Percentiles rank a stretch among this genome's conserved stretches.
These are phyloP conservation scores for Dactylonectria estremocensis DNA, from an alignment of 2,329 filamentous ascomycete genomes.

Conservation along the genomic window DNA sequence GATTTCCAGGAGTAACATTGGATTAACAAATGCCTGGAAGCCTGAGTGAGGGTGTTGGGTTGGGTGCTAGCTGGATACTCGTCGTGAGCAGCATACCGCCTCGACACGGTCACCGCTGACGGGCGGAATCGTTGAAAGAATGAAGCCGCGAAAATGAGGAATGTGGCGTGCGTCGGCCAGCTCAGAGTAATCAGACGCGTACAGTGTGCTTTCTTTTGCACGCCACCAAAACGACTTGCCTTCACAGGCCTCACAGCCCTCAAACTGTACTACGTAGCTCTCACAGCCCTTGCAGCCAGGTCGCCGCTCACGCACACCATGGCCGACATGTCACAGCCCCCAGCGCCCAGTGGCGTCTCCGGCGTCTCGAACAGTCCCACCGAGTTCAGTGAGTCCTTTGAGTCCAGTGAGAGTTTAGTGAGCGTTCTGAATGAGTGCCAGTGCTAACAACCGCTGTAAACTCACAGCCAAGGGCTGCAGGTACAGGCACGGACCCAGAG, in stretches of 20 bases:
- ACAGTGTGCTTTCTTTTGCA: conserved; percentile 12
- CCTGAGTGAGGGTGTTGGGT: too few species aligned
- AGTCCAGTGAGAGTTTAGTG: too few species aligned
- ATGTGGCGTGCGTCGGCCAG: conserved; percentile 23
- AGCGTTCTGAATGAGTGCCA: background rate
- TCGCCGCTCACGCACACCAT: background rate
- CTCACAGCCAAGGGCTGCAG: conserved; percentile 12
- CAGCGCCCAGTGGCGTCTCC: background rate
- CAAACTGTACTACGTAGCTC: too few species aligned
- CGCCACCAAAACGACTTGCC: background rate
- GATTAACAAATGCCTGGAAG: background rate
- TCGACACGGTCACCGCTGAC: background rate
- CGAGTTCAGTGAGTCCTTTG: conserved; percentile 9
- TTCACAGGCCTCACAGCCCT: too few species aligned
- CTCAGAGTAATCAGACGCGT: conserved; percentile 1
- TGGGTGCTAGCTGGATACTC: background rate
- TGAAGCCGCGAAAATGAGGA: conserved; percentile 17
- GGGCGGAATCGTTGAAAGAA: conserved; percentile 19
- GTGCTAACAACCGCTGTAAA: conserved; percentile 2
- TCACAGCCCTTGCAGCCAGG: background rate
- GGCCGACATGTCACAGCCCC: conserved; percentile 5
- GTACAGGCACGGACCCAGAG: conserved; percentile 10
- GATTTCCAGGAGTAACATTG: background rate
- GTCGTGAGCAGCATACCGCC: conserved; percentile 7
- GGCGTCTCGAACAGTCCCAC: conserved; percentile 7